These are phyloP conservation scores for Aspergillus sp. DNA, from an alignment of 2,329 filamentous ascomycete genomes.

Conservation along the genomic window DNA sequence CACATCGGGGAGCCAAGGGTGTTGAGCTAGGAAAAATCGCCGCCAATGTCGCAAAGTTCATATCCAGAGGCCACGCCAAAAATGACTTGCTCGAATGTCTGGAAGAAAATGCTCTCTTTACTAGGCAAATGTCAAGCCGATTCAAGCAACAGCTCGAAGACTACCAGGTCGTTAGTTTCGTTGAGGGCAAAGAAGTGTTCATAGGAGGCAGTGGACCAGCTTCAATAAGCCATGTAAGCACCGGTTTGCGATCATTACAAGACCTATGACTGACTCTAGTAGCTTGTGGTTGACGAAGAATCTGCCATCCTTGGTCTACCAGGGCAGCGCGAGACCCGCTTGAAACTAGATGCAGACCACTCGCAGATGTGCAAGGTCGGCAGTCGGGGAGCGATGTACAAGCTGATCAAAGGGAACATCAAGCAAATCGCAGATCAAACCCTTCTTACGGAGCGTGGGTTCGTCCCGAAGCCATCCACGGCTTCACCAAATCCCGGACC, in stretches of 20 bases:
- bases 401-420: slow-evolving; percentile 33
- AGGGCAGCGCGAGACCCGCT: slow-evolving; percentile 34
- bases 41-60: slow-evolving; percentile 31
- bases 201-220: slow-evolving; percentile 29
- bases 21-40: slow-evolving; percentile 35
- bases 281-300: slow-evolving; percentile 38
- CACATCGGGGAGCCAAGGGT: slow-evolving; percentile 34
- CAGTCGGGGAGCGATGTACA: slow-evolving; percentile 30
- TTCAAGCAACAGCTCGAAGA: slow-evolving; percentile 37
- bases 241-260: too few species aligned
- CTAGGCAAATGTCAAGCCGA: slow-evolving; percentile 31
- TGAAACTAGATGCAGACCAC: slow-evolving; percentile 37
- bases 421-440: slow-evolving; percentile 34
- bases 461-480: slow-evolving; percentile 24
- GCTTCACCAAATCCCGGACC: slow-evolving; percentile 19
- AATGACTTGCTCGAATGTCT: slow-evolving; percentile 30
- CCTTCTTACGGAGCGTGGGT: slow-evolving; percentile 30
- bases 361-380: slow-evolving; percentile 37
- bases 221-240: slow-evolving; percentile 32
- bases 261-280: slow-evolving; percentile 6
- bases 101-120: slow-evolving; percentile 33
- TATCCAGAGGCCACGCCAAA: slow-evolving; percentile 32
- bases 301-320: slow-evolving; percentile 35
- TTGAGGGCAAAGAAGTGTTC: slow-evolving; percentile 33
- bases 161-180: slow-evolving; percentile 36